Evolutionary conservation across 2,329 filamentous ascomycete species (phyloP), one percentile per base, ranked within the genome.

Genomic region (Ophiostoma sp.): DNA sequence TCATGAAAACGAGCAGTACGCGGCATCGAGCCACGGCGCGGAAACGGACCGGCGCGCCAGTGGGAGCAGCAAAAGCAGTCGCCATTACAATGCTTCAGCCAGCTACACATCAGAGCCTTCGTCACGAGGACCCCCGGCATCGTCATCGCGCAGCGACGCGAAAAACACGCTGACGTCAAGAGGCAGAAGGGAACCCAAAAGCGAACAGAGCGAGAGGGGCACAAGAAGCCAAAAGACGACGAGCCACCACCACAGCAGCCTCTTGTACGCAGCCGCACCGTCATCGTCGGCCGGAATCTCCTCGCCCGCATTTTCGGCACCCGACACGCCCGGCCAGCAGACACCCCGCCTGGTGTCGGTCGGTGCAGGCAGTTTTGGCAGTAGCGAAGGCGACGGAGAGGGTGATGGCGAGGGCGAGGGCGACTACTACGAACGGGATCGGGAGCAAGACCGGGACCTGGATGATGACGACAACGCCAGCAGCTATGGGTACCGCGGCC

Each of bases 231-330:
- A 57, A 65, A 23, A 52, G 11, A 31, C 8, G 1, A 15, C 11
- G 27, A 64, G 33, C 10, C 60, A 35, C 17, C 8, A 36, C 20
- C 31, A 62, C 57, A 35, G 11, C 62, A 65, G 35, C 62, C 35
- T 41, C 33, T 35, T 65, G 35, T 65, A 36, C 33, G 17, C 62
- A 27, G 31, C 60, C n/a, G 4, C 60, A n/a, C 31, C 60, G 5
- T n/a, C 68, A 17, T 33, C 57, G 4, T 60, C 69, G 10, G 23
- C 69, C 2, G 33, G 44, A 2, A 33, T 67, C n/a, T 71, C 71
- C 13, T 70, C 71, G 13, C 69, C 67, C 0, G 68, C 71, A 3
- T 69, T 71, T 33, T 72, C 71, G 15, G 71, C 54, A 5, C 44
- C 68, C 6, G 52, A 67, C 60, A 68, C 68, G 0, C 67, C 68